Evolutionary conservation across 1,284 basidiomycete genomes (phyloP), one percentile per base, ranked within the genome.

Genomic region (Papiliotrema laurentii): DNA sequence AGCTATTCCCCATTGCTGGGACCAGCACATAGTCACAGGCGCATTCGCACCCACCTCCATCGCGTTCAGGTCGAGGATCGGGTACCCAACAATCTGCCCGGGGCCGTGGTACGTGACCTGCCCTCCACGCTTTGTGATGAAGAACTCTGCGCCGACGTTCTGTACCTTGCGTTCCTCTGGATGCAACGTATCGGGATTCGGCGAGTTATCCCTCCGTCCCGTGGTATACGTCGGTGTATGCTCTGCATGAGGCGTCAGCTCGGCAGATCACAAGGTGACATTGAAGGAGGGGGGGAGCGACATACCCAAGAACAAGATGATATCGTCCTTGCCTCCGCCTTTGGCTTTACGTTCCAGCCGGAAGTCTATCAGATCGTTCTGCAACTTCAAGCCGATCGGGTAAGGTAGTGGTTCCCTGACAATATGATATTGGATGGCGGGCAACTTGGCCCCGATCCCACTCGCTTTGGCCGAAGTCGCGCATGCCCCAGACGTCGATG

Each of bases 71-170:
- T 98, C 92, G 38, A 97, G 77, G 44, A 97, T 80, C 1, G 92
- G 90, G 67, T 99, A 99, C 28, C 91, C 96, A 13, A 97, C 88
- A 55, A 99, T 78, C 73, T 99, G 96, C 2, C 96, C 96, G 0
- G 94, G 94, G 0, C 96, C 96, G 71, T 99, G 96, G 72, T 91
- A 99, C 2, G 96, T 99, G 49, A 92, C 81, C 72, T 97, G 85
- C 1, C 94, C 94, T 10, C 94, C 94, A 51, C 96, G 80, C 54
- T 83, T 81, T 2, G 92, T 86, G 28, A 82, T 76, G 34, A 87
- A 80, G 67, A 94, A 94, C 64, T 94, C 89, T 0, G 94, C 93
- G 16, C 93, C 91, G 22, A 91, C 78, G 14, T 76, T 75, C 9
- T 77, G 80, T 25, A 96, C 77, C 42, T 87, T 82, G 33, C 72